Evolutionary conservation across 257 asterid genomes (phyloP).

Genomic region (Catharanthus roseus): DNA sequence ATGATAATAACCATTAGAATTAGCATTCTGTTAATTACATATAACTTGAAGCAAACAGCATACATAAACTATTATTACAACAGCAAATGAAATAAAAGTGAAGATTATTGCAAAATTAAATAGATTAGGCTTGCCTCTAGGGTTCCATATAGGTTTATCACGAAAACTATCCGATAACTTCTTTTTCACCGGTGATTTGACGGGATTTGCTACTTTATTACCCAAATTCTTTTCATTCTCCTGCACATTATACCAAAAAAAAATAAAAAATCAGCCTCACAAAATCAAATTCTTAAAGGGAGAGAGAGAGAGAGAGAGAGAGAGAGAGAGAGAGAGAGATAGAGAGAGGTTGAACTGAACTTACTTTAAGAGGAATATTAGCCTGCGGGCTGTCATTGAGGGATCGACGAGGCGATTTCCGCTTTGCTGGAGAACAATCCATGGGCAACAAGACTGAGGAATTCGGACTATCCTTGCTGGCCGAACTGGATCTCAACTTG

Average conservation of each 20-base stretch:
- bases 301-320: not conserved
- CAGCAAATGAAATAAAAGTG: not conserved
- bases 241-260: conserved; percentile 18
- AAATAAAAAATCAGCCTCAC: conserved; percentile 2
- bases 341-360: not conserved
- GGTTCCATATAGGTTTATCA: conserved; percentile 62
- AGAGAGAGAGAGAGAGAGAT: too few species aligned
- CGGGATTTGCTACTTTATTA: conserved; percentile 17
- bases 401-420: conserved; percentile 62
- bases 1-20: not conserved
- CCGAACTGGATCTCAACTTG: conserved; percentile 46
- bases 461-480: conserved; percentile 9
- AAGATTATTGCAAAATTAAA: not conserved
- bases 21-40: not conserved
- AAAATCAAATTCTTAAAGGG: not conserved
- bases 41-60: not conserved
- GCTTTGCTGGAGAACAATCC: conserved; percentile 34
- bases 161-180: conserved; percentile 30
- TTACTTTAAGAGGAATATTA: conserved; percentile 39
- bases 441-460: conserved; percentile 26
- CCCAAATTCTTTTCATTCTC: conserved; percentile 29
- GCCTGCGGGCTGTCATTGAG: conserved; percentile 34
- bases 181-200: conserved; percentile 45
- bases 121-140: conserved; percentile 44
- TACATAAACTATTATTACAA: not conserved